Conservation (phyloP, 2,329 filamentous ascomycete genomes). For the Fusarium incarnatum region DNA sequence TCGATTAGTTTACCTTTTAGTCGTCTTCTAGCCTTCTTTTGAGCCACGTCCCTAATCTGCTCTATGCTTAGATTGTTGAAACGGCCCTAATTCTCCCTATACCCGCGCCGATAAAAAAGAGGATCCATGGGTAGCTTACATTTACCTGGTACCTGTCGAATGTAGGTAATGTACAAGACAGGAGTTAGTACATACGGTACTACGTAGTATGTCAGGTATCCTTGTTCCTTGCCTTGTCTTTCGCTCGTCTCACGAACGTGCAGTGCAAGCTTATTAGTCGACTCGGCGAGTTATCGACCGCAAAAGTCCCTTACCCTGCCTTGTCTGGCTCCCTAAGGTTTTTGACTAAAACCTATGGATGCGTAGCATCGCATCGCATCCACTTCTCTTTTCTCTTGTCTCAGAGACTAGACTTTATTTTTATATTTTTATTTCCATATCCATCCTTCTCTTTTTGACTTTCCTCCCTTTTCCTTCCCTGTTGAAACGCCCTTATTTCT, state of each 20-base stretch:
- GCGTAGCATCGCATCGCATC: constrained; percentile 15
- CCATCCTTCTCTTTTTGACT: constrained; percentile 3
- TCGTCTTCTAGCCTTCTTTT: not conserved
- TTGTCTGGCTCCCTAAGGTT: constrained; percentile 19
- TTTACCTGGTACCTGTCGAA: not conserved
- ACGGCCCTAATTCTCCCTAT: constrained; percentile 18
- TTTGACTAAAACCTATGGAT: constrained; percentile 16
- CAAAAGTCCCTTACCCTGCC: constrained; percentile 29
- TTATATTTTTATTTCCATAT: not conserved
- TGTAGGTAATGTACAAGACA: constrained; percentile 1
- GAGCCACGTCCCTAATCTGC: constrained; percentile 11
- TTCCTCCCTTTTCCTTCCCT: constrained; percentile 12
- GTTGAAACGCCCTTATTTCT: constrained; percentile 11
- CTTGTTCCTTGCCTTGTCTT: constrained; percentile 28
- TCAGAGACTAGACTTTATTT: constrained; percentile 6
- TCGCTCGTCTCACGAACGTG: constrained; percentile 9
- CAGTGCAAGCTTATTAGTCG: constrained; percentile 33
- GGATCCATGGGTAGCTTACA: not conserved
- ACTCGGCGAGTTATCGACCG: constrained; percentile 30
- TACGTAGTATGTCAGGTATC: constrained; percentile 25
- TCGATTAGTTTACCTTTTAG: constrained; percentile 11
- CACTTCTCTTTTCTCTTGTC: constrained; percentile 31
- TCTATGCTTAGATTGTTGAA: constrained; percentile 10
- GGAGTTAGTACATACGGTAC: not conserved
- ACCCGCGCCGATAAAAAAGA: constrained; percentile 7